Base-by-base conservation (phyloP, 306 rosid genomes). In the Dalbergia cultrata region DNA sequence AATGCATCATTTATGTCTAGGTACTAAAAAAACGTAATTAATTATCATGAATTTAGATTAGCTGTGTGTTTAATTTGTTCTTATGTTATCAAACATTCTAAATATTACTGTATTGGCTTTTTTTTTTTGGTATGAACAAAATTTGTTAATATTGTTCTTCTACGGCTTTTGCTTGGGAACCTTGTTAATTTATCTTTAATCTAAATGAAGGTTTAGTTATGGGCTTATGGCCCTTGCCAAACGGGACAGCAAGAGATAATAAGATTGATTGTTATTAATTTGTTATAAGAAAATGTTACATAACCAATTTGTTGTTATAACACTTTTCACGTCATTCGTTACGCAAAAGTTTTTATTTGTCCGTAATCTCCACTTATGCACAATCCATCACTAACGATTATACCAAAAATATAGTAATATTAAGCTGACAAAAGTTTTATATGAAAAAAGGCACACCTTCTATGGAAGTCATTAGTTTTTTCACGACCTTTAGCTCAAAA, bases 1-100 rank as follows among this genome's bases (percentile, higher is more conserved):
- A 41, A 21, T 19, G 72, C 72, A 67, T 44, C 26, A 50, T 44
- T 44, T 67, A 26, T 26, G 34, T 67, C 54, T 67, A 67, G 54
- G 4, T 17, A 17, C 16, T 43, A 18, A 67, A 18, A 4, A 44
- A 67, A 26, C 17, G 8, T 4, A 41, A 67, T 67, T 41, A 18
- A 26, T 26, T 26, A 26, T 43, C 62, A 12, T 60, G 5, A 21
- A 8, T 5, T 21, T 11, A 58, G 5, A 22, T 21, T 10, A 58
- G 9, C 7, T 60, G n/a, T 59, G 22, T 11, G 7, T 22, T 59
- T 9, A 21, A 0, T 59, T 21, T 5, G 10, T 11, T 12, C 22
- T 9, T 21, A 8, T 21, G 16, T 59, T 5, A 59, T 22, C 4
- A 11, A 17, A 17, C 4, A n/a, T 17, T 7, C 2, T n/a, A 22